Evolutionary conservation across 768 basidiomycete genomes (phyloP).

Genomic region (Lactarius deliciosus): DNA sequence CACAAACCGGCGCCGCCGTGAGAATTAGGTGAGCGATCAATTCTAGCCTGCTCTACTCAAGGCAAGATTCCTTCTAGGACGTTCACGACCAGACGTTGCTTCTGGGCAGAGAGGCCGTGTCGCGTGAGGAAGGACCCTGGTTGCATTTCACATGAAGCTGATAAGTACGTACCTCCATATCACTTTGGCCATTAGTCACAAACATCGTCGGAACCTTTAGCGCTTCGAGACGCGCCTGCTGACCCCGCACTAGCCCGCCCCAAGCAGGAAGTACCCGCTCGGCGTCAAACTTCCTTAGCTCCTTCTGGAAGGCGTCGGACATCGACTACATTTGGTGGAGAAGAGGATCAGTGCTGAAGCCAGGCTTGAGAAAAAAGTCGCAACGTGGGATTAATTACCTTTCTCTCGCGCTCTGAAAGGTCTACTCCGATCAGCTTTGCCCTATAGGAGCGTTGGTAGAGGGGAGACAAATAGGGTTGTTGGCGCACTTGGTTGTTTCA

Average conservation of each 20-base stretch:
- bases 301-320: slow-evolving; percentile 60
- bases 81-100: slow-evolving; percentile 67
- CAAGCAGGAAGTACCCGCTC: slow-evolving; percentile 71
- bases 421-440: slow-evolving; percentile 63
- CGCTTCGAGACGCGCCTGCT: slow-evolving; percentile 62
- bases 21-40: slow-evolving; percentile 9
- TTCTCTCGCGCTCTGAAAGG: slow-evolving; percentile 67
- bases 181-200: slow-evolving; percentile 45
- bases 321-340: slow-evolving; percentile 50
- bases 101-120: slow-evolving; percentile 39
- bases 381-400: slow-evolving; percentile 42
- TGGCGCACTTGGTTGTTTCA: slow-evolving; percentile 60
- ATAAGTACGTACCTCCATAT: slow-evolving; percentile 53
- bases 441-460: slow-evolving; percentile 40
- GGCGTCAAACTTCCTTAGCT: slow-evolving; percentile 65
- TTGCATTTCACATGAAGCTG: slow-evolving; percentile 9
- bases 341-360: slow-evolving; percentile 15
- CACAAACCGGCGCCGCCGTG: background rate
- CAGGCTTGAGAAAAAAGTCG: slow-evolving; percentile 12
- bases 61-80: slow-evolving; percentile 58
- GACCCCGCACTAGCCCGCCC: slow-evolving; percentile 70
- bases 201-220: slow-evolving; percentile 74
- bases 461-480: slow-evolving; percentile 13
- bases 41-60: slow-evolving; percentile 16
- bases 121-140: slow-evolving; percentile 6